Conservation (phyloP, 208 protist genomes). For the Trichomonas tenax region DNA sequence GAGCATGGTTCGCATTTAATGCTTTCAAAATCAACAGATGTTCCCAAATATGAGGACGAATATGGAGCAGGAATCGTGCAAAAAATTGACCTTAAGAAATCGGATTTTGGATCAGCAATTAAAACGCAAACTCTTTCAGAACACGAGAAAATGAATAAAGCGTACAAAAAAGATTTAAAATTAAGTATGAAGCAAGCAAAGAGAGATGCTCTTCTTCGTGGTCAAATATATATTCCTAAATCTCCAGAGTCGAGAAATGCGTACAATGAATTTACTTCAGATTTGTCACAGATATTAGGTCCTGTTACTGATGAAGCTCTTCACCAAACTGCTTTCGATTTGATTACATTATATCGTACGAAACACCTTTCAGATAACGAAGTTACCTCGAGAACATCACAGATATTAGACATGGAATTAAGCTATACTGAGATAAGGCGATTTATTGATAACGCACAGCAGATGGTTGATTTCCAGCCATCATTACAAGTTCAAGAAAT, state of each 20-base stretch:
- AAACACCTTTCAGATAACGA: background rate
- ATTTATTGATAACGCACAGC: background rate
- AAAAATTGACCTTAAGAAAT: background rate
- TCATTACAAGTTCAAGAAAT: background rate
- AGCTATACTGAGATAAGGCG: background rate
- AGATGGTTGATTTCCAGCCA: background rate
- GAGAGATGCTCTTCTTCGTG: background rate
- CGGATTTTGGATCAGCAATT: slow-evolving; percentile 14
- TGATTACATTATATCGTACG: background rate
- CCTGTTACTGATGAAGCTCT: background rate
- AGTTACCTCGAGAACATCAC: background rate
- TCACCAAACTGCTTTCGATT: background rate
- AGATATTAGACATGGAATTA: background rate
- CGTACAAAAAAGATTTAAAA: background rate
- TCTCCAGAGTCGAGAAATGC: background rate
- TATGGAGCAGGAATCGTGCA: background rate
- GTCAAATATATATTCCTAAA: slow-evolving; percentile 15
- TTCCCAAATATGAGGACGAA: background rate
- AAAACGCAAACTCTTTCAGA: background rate
- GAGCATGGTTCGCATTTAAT: background rate
- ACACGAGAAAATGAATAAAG: background rate
- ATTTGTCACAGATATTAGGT: background rate
- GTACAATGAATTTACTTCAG: background rate
- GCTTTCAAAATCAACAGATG: background rate
- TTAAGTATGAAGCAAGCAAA: background rate